phyloP scores from a whole-genome alignment of 1,139 yeast genomes.

The Blastobotrys capitulatus region DNA sequence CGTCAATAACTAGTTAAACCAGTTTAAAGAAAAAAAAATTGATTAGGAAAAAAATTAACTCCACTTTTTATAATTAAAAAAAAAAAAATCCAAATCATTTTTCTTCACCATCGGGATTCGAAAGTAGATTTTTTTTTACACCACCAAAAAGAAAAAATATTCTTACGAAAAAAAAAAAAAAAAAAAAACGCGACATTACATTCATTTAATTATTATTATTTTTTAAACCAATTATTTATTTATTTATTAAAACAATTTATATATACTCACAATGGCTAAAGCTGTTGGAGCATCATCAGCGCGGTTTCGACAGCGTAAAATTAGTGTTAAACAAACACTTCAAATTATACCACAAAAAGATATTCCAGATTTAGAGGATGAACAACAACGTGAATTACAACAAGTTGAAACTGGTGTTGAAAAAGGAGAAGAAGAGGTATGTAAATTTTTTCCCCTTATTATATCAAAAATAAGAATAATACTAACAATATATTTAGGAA shows the following conservation, averaged over 20 bases:
- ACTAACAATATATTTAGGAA: conserved; percentile 39
- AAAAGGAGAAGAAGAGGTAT: conserved; percentile 80
- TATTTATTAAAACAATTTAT: background rate
- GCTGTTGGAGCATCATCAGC: conserved; percentile 35
- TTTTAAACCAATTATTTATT: conserved; percentile 6
- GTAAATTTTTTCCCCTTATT: background rate
- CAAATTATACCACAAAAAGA: conserved; percentile 74
- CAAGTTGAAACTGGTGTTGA: conserved; percentile 97
- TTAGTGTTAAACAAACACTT: conserved; percentile 84
- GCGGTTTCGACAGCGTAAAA: conserved; percentile 84
- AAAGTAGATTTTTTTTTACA: background rate
- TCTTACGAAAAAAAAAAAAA: background rate
- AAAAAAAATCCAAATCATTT: too few species aligned
- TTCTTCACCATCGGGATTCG: conserved; percentile 1
- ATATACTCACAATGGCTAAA: conserved; percentile 12
- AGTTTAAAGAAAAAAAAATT: background rate
- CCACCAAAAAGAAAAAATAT: background rate
- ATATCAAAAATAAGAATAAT: background rate
- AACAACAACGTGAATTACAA: conserved; percentile 74
- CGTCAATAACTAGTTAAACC: background rate
- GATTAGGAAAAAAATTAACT: background rate
- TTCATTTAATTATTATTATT: background rate
- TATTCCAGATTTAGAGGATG: conserved; percentile 69
- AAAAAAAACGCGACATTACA: background rate
- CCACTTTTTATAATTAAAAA: too few species aligned